A percentile compares a stretch with the other conserved stretches of the same genome.
These are phyloP conservation scores for Colletotrichum sp. DNA, from an alignment of 2,329 filamentous ascomycete species.

Conservation along the genomic window DNA sequence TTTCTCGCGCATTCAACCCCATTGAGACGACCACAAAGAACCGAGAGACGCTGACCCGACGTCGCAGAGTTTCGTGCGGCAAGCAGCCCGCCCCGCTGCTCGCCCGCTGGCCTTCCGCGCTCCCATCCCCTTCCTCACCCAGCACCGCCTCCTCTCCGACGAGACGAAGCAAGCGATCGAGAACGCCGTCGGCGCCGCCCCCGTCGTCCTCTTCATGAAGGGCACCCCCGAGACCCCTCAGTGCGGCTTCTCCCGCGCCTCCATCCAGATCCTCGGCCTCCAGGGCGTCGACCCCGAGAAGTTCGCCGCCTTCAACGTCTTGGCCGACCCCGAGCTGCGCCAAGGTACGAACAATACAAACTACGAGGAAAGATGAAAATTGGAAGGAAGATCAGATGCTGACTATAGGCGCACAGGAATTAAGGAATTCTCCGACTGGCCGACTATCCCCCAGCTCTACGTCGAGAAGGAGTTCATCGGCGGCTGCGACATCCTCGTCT, in stretches of 20 bases:
- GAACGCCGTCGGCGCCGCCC: slow-evolving; percentile 84
- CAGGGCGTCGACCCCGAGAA: slow-evolving; percentile 95
- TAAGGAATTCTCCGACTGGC: slow-evolving; percentile 99
- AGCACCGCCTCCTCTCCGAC: slow-evolving; percentile 76
- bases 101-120: slow-evolving; percentile 25
- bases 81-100: slow-evolving; percentile 39
- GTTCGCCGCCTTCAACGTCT: slow-evolving; percentile 97
- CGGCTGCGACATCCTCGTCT: slow-evolving; percentile 95
- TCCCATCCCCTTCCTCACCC: slow-evolving; percentile 27
- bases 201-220: slow-evolving; percentile 99
- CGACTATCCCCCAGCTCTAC: slow-evolving; percentile 97
- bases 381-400: neutral
- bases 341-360: slow-evolving; percentile 61
- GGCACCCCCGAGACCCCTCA: slow-evolving; percentile 95
- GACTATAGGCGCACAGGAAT: slow-evolving; percentile 66
- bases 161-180: slow-evolving; percentile 86
- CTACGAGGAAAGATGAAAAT: neutral
- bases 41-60: neutral
- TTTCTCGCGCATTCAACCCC: rapidly evolving
- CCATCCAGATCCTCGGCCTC: slow-evolving; percentile 91
- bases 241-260: slow-evolving; percentile 95
- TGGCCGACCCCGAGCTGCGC: slow-evolving; percentile 88
- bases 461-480: slow-evolving; percentile 95
- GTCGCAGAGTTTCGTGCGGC: slow-evolving; percentile 41
- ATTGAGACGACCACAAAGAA: no score